Percentiles rank a stretch among this genome's conserved stretches.
Evolutionary conservation across 1,284 basidiomycete genomes (phyloP).

Genomic region (Leccinum huronense): DNA sequence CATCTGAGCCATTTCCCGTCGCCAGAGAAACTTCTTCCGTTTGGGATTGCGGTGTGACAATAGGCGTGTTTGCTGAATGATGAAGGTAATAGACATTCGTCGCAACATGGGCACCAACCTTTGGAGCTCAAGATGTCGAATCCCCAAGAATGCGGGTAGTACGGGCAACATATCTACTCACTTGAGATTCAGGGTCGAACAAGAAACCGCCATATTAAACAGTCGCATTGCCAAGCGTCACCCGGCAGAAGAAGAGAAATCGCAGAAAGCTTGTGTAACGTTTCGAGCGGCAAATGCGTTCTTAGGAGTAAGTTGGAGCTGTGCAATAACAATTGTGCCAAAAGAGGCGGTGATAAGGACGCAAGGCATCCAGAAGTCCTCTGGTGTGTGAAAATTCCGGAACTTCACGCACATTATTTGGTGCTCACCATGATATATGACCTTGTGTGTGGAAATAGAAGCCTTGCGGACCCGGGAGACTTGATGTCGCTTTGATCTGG

Average conservation of each 20-base stretch:
- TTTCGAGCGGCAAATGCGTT: background rate
- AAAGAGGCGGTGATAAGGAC: slow-evolving; percentile 7
- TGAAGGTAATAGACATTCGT: background rate
- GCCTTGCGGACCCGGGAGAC: background rate
- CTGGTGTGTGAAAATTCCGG: background rate
- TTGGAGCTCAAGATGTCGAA: background rate
- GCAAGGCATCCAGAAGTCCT: background rate
- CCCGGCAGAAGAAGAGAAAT: background rate
- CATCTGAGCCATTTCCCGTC: background rate
- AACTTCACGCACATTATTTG: background rate
- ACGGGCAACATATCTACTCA: background rate
- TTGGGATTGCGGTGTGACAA: background rate
- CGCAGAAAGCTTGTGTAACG: background rate
- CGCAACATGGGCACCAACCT: background rate
- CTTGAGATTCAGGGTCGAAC: background rate
- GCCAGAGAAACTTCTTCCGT: background rate
- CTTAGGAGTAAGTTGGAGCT: background rate
- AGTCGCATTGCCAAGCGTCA: background rate
- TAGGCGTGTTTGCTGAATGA: background rate
- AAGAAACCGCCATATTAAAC: background rate
- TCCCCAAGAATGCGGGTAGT: slow-evolving; percentile 4
- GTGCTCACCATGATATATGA: background rate
- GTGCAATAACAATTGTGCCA: background rate
- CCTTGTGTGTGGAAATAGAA: background rate
- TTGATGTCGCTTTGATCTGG: background rate